Evolutionary conservation across 2,329 filamentous ascomycete genomes (phyloP).

Genomic region (Talaromyces amestolkiae): DNA sequence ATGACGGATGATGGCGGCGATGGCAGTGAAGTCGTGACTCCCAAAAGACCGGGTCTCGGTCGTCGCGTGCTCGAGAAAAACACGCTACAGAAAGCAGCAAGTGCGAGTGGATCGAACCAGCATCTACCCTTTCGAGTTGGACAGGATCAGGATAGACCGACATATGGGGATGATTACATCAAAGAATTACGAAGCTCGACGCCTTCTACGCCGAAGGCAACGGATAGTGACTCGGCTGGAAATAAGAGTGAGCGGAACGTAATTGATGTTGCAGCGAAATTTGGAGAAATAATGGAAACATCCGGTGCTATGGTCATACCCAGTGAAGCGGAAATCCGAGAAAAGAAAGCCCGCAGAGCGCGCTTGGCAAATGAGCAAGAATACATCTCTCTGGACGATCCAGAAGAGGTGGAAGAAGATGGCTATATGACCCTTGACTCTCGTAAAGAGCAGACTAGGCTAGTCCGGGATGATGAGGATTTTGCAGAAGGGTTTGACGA

Average conservation of each 20-base stretch:
- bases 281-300: conserved; percentile 42
- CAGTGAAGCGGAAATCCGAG: conserved; percentile 78
- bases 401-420: conserved; percentile 30
- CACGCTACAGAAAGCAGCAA: conserved; percentile 57
- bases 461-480: conserved; percentile 85
- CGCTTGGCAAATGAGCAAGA: conserved; percentile 69
- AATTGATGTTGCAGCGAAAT: conserved; percentile 51
- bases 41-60: conserved; percentile 60
- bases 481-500: conserved; percentile 91
- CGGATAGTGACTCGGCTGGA: conserved; percentile 22
- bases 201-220: conserved; percentile 71
- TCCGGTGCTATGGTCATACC: conserved; percentile 57
- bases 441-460: conserved; percentile 64
- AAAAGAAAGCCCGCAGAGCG: conserved; percentile 87
- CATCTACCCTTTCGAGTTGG: conserved; percentile 58
- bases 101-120: conserved; percentile 47
- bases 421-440: conserved; percentile 50
- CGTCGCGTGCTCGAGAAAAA: conserved; percentile 66
- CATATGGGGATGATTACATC: conserved; percentile 82
- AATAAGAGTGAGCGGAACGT: conserved; percentile 52
- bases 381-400: conserved; percentile 44
- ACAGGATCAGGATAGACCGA: conserved; percentile 68
- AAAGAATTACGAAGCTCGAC: conserved; percentile 83
- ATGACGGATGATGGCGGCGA: conserved; percentile 55
- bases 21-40: conserved; percentile 52